Evolutionary conservation across 805 yeast genomes (phyloP), one percentile per base, ranked within the genome.

Genomic region (Maudiozyma serrabonitensis): DNA sequence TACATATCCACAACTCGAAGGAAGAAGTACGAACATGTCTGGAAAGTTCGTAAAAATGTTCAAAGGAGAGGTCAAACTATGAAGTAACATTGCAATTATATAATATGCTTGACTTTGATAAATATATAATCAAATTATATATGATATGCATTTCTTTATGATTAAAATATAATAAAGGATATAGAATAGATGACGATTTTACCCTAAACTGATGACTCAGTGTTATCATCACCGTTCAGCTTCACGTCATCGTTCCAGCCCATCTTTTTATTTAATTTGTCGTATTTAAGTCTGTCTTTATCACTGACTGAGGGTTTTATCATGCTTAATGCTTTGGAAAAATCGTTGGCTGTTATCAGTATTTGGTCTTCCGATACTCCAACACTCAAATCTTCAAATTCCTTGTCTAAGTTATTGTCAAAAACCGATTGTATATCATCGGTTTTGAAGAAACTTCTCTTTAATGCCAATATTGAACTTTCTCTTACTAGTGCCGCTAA

Each of bases 231-330:
- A 2, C 50, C 56, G 45, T 57, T 58, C 32, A 62, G 53, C 43
- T 64, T 69, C 12, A 67, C 66, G 32, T 74, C 64, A 49, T 71
- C 68, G 37, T 79, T 79, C 89, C 88, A 82, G 0, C 89, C 91
- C 78, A 87, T 75, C 53, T 81, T 75, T 62, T 78, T 82, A 56
- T 83, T 85, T 60, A 88, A 69, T 54, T 75, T 72, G 51, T 87
- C 93, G 62, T 90, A 90, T 60, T 82, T 85, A 41, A 71, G 58
- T 53, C 96, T 76, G 61, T 90, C 97, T 53, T 73, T 75, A 61
- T 88, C 97, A 56, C 89, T 82, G 5, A 91, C 99, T 63, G 95
- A 85, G 0, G 98, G 97, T 54, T 84, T 82, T 18, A 93, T 87
- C 53, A 79, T 80, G 32, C 71, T 70, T 52, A 93, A 75, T 0